phyloP scores from a whole-genome alignment of 306 rosid species.

The Cucurbita maxima region DNA sequence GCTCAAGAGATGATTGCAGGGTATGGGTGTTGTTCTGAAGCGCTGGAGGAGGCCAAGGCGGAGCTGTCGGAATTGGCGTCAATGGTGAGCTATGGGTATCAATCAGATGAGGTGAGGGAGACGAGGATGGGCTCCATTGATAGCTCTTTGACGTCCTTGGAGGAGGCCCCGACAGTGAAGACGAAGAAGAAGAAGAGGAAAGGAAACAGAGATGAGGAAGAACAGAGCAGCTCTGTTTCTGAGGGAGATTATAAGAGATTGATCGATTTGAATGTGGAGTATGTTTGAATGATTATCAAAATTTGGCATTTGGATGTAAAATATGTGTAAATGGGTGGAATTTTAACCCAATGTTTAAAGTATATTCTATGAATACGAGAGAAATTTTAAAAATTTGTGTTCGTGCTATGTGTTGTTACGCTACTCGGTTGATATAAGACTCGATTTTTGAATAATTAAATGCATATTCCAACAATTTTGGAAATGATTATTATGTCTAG shows the following conservation, averaged over 20 bases:
- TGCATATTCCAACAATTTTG: too few species aligned
- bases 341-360: neutral
- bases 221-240: constrained; percentile 14
- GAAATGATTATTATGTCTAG: too few species aligned
- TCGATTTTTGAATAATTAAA: too few species aligned
- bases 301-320: neutral
- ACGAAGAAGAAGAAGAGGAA: constrained; percentile 23
- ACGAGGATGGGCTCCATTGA: constrained; percentile 59
- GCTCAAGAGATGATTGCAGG: constrained; percentile 78
- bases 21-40: constrained; percentile 31
- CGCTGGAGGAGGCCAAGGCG: constrained; percentile 50
- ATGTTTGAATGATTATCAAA: neutral
- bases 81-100: constrained; percentile 50
- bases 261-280: constrained; percentile 28
- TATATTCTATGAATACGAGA: too few species aligned
- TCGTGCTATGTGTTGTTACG: too few species aligned
- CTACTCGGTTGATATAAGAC: too few species aligned
- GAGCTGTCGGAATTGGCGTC: constrained; percentile 69
- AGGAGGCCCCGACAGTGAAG: constrained; percentile 21
- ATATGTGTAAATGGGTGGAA: neutral
- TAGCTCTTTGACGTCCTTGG: constrained; percentile 78
- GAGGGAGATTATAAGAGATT: constrained; percentile 14
- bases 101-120: constrained; percentile 24
- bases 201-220: constrained; percentile 22
- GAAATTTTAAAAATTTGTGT: too few species aligned